Base-by-base conservation (phyloP, 1,139 yeast genomes). In the Blastobotrys illinoisensis region DNA sequence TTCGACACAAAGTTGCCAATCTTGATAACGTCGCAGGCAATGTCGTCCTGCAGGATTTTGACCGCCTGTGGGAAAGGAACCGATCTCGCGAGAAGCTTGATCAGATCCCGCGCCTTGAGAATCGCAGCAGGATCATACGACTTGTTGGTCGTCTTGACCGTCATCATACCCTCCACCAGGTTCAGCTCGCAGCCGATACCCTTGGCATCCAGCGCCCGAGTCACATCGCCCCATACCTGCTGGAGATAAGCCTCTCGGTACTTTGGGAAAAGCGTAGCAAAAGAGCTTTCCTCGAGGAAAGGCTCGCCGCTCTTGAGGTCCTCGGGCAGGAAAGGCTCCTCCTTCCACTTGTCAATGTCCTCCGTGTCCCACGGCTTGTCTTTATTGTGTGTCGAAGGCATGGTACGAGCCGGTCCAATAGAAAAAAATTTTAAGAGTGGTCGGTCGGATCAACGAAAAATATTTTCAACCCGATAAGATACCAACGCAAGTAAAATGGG, bases 301-400 rank as follows among this genome's bases (percentile, higher is more conserved):
- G 96, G 86, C 54, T 80, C 79, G 0, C 97, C 97, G 9, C 91
- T 81, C 3, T 81, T 83, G 67, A 90, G 88, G 68, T 93, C 96
- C 65, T 89, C 97, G 1, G 90, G 90, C 64, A 80, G 86, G 76
- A 93, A 93, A 59, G 90, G 95, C 44, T 90, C 96, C 47, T 85
- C 77, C 61, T 80, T 76, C 99, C 99, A 93, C 70, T 93, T 91
- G 68, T 93, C 97, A 59, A 93, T 85, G 65, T 90, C 97, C 24
- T 88, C 89, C 13, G 97, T 90, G 69, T 93, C 98, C 98, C 99
- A 91, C 54, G 98, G 98, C 72, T 93, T 93, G 65, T 91, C 98
- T 69, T 84, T 86, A 71, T 91, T 88, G 71, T 91, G 93, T 55
- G 95, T 87, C 2, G 97, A 89, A 36, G 87, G 90, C 98, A 93